A percentile compares a stretch with the other conserved stretches of the same genome.
Conservation (phyloP, 176 grass and related monocot species). For the Oryza coarctata region DNA sequence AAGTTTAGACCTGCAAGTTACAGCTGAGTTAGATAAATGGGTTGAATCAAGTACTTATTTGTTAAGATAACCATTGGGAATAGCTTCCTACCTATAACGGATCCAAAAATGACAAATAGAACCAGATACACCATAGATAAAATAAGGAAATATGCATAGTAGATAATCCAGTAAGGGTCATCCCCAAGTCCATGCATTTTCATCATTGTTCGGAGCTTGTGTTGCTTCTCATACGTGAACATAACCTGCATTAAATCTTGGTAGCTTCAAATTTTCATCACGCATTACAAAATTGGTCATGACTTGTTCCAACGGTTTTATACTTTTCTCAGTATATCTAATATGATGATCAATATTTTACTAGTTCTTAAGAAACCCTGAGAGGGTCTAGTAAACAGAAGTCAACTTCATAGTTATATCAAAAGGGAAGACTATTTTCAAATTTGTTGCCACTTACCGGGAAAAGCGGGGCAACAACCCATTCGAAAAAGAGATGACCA, state of each 20-base stretch:
- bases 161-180: conserved; percentile 91
- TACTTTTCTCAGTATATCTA: background rate
- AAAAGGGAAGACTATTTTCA: background rate
- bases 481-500: conserved; percentile 58
- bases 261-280: conserved; percentile 27
- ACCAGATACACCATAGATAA: conserved; percentile 72
- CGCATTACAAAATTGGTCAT: background rate
- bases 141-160: conserved; percentile 79
- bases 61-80: background rate
- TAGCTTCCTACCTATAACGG: conserved; percentile 62
- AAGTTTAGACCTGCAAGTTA: conserved; percentile 81
- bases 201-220: conserved; percentile 95
- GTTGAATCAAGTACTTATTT: background rate
- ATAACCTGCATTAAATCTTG: conserved; percentile 69
- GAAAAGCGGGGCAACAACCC: conserved; percentile 59
- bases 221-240: conserved; percentile 89
- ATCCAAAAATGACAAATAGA: conserved; percentile 82
- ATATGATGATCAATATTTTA: background rate
- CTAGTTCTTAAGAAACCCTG: background rate
- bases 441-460: conserved; percentile 49
- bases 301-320: background rate
- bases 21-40: conserved; percentile 14
- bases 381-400: background rate
- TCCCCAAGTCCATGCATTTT: conserved; percentile 95
- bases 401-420: background rate